A percentile compares a stretch with the other conserved stretches of the same genome.
These are phyloP conservation scores for Cupressus sempervirens DNA, from an alignment of 75 land plant species.

Conservation along the genomic window DNA sequence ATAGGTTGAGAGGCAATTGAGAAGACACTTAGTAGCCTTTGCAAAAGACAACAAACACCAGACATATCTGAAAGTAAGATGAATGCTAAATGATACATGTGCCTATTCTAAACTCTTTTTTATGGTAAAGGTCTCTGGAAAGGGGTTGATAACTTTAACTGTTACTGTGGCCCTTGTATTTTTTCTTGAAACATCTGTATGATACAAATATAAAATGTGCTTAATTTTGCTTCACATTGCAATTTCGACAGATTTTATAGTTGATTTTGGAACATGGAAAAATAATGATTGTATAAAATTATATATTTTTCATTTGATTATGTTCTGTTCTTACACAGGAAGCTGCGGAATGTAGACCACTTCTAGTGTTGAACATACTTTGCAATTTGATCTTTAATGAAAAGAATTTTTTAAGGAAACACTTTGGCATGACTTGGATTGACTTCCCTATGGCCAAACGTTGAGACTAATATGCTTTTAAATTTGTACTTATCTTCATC, in stretches of 20 bases:
- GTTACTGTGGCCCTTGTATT: neutral
- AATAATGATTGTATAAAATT: neutral
- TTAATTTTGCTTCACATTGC: neutral
- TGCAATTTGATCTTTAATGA: neutral
- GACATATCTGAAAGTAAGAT: neutral
- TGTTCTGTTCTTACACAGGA: neutral
- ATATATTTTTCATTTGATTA: neutral
- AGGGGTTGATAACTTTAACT: neutral
- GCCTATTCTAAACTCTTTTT: neutral
- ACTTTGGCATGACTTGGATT: no score
- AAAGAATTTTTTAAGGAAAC: no score
- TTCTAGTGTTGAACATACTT: neutral
- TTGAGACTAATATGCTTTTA: no score
- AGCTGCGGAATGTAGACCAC: neutral
- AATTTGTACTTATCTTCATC: no score
- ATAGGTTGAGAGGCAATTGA: neutral
- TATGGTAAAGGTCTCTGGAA: neutral
- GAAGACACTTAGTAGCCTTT: neutral
- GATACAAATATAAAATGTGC: neutral
- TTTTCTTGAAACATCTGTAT: neutral
- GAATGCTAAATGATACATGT: neutral
- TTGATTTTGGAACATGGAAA: neutral
- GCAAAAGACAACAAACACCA: neutral
- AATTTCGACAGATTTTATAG: neutral
- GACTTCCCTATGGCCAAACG: no score